Base-by-base conservation (phyloP, 805 yeast species). In the Starmerella asiatica region DNA sequence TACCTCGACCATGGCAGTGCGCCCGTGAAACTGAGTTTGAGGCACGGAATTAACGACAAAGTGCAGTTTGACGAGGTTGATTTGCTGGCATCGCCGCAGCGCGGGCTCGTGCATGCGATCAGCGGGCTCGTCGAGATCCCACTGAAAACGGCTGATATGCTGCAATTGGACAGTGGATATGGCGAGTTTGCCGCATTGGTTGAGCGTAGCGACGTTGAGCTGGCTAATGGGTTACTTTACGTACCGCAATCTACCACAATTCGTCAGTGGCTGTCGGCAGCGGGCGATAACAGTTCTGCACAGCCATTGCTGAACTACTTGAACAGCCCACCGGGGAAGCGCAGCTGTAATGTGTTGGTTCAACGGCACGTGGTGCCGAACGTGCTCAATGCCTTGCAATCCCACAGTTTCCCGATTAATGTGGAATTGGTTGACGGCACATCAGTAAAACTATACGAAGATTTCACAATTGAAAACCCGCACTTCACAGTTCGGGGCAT, bases 31-130 rank as follows among this genome's bases (percentile, higher is more conserved):
- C 29, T 52, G 18, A 27, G 38, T 16, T 32, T 38, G n/a, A 41
- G 34, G 14, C 14, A 29, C 2, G 43, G 53, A n/a, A 44, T 51
- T 19, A 45, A 48, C 34, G 44, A 43, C 14, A 30, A 36, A 11
- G 44, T 45, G 3, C 34, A 32, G 3, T 43, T 53, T 19, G 48
- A 47, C 21, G 53, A 52, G n/a, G 21, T 36, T 17, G 50, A 53
- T 27, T 28, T 50, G 21, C 18, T 45, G 19, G 56, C 54, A 4
- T 49, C 54, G 0, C 43, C 46, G 4, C 47, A 39, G 21, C 44
- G 56, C 9, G 56, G 56, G 19, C 38, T 49, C 3, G 56, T 53
- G 9, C 56, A 53, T 29, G 46, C 48, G 5, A 27, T 53, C 17
- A 29, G 46, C 7, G 27, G 34, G 5, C 29, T 53, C 8, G 28